Evolutionary conservation across 805 yeast species (phyloP).

Genomic region (Teunomyces stri): DNA sequence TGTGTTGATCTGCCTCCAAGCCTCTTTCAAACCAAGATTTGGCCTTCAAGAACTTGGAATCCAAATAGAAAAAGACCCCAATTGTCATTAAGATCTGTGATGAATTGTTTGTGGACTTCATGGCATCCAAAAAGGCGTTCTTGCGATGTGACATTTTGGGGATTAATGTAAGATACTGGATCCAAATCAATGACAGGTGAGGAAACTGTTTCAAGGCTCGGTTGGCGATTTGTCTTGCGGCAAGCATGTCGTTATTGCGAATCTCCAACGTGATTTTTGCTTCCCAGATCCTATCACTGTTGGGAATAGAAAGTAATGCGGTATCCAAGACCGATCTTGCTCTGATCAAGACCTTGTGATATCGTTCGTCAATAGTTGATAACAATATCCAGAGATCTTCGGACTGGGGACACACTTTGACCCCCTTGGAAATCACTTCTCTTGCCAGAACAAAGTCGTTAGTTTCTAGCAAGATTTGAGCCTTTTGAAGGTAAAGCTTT

Average conservation of each 20-base stretch:
- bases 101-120: constrained; percentile 61
- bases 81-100: constrained; percentile 58
- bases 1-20: constrained; percentile 47
- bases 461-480: constrained; percentile 48
- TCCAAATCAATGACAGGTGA: constrained; percentile 62
- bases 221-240: constrained; percentile 54
- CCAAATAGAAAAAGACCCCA: constrained; percentile 66
- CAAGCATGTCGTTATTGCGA: constrained; percentile 43
- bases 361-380: constrained; percentile 45
- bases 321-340: constrained; percentile 75
- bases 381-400: constrained; percentile 54
- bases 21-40: constrained; percentile 75
- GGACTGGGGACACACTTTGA: constrained; percentile 43
- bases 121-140: constrained; percentile 65
- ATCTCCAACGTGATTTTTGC: constrained; percentile 60
- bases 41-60: constrained; percentile 62
- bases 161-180: constrained; percentile 49
- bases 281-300: constrained; percentile 53
- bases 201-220: constrained; percentile 62
- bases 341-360: constrained; percentile 42
- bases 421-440: constrained; percentile 48
- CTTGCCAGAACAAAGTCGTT: constrained; percentile 40
- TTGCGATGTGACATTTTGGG: constrained; percentile 51
- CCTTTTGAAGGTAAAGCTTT: constrained; percentile 60
- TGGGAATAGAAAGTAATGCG: constrained; percentile 48